Evolutionary conservation across 148 eudicot genomes (phyloP).

Genomic region (Chenopodium album): DNA sequence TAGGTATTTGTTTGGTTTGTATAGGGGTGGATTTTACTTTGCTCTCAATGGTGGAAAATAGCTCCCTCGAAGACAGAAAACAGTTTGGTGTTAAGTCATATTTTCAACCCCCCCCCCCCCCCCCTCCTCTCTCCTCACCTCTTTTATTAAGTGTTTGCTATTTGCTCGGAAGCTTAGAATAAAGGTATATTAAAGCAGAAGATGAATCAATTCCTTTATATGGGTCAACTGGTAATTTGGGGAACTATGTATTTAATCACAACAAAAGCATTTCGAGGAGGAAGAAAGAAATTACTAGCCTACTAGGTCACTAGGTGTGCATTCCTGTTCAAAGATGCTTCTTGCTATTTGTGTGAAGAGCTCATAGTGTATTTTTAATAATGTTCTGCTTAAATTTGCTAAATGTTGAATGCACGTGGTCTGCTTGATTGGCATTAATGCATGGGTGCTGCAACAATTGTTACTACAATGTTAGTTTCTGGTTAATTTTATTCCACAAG

Average conservation of each 20-base stretch:
- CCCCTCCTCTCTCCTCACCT: too few species aligned
- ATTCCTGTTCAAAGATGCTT: not conserved
- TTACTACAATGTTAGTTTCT: constrained; percentile 1
- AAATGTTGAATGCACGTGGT: not conserved
- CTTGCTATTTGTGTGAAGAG: not conserved
- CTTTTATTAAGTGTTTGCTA: not conserved
- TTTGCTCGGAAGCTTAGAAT: not conserved
- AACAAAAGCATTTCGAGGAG: not conserved
- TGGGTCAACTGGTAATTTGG: not conserved
- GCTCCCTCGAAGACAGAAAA: too few species aligned
- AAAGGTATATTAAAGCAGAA: not conserved
- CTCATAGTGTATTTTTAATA: not conserved
- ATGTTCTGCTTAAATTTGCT: not conserved
- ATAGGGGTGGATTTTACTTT: too few species aligned
- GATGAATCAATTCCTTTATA: not conserved
- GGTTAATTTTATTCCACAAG: constrained; percentile 35
- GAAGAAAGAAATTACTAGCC: not conserved
- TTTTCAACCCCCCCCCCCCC: too few species aligned
- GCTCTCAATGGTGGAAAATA: too few species aligned
- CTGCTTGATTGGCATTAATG: constrained; percentile 8
- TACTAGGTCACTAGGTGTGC: not conserved
- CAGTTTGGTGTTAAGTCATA: too few species aligned
- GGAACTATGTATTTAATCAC: not conserved
- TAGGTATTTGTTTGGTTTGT: too few species aligned
- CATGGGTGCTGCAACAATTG: not conserved